These are phyloP conservation scores for Pseudocercospora fuligena DNA, from an alignment of 2,329 filamentous ascomycete genomes.

Conservation along the genomic window DNA sequence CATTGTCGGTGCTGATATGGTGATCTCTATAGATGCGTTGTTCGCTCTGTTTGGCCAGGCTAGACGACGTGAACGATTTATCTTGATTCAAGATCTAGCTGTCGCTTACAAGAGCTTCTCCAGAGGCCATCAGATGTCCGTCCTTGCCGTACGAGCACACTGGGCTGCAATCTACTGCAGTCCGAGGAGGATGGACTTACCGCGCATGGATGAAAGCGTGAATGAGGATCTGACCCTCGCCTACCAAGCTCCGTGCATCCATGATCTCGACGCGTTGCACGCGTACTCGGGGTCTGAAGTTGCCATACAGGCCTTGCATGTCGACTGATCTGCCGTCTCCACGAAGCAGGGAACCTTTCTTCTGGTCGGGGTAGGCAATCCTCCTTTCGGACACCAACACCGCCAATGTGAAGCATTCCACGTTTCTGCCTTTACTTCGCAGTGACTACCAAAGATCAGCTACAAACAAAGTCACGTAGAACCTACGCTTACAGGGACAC, in stretches of 20 bases:
- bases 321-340: constrained; percentile 5
- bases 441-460: neutral
- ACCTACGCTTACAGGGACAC: neutral
- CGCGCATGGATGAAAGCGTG: neutral
- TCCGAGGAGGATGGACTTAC: neutral
- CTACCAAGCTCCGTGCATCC: neutral
- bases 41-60: constrained; percentile 9
- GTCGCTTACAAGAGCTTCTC: neutral
- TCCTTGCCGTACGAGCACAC: neutral
- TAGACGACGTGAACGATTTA: constrained; percentile 7
- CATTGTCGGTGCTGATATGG: constrained; percentile 3
- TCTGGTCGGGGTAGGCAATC: neutral
- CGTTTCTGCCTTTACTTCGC: constrained; percentile 6
- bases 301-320: constrained; percentile 10
- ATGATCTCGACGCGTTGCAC: constrained; percentile 1
- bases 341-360: constrained; percentile 4
- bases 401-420: neutral
- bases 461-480: neutral
- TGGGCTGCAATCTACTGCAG: neutral
- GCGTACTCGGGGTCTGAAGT: constrained; percentile 1
- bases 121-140: constrained; percentile 5
- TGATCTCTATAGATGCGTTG: constrained; percentile 13
- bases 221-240: neutral
- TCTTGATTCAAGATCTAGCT: constrained; percentile 1
- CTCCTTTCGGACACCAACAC: neutral